Conservation (phyloP, 257 asterid genomes). For the Jacaranda mimosifolia region DNA sequence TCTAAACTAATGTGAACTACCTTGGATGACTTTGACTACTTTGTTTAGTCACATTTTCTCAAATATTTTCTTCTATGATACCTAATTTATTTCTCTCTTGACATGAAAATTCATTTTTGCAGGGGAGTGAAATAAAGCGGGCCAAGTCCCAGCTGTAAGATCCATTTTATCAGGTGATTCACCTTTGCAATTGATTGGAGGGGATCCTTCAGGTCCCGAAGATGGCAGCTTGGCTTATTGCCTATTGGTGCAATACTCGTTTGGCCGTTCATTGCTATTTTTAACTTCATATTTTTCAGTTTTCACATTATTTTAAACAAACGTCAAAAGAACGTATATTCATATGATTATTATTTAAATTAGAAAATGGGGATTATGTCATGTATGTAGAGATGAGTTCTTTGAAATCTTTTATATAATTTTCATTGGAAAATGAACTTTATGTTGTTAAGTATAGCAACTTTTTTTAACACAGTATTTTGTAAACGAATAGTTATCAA, state of each 20-base stretch:
- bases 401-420: too few relatives aligned
- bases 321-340: too few relatives aligned
- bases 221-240: conserved; percentile 21
- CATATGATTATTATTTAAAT: neutral
- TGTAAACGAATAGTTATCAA: too few relatives aligned
- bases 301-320: neutral
- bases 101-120: conserved; percentile 16
- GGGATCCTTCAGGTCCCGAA: conserved; percentile 21
- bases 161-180: neutral
- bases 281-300: neutral
- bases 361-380: neutral
- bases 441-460: neutral
- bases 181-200: too few relatives aligned
- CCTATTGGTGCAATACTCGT: too few relatives aligned
- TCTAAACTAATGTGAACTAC: neutral
- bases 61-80: neutral
- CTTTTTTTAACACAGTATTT: too few relatives aligned
- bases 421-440: neutral
- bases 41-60: neutral
- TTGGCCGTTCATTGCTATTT: neutral
- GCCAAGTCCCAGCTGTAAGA: conserved; percentile 46
- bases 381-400: too few relatives aligned
- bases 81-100: neutral
- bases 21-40: neutral
- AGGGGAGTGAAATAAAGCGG: conserved; percentile 38